These are phyloP conservation scores for Fusarium solani-melongenae DNA, from an alignment of 2,329 filamentous ascomycete species.

Conservation along the genomic window DNA sequence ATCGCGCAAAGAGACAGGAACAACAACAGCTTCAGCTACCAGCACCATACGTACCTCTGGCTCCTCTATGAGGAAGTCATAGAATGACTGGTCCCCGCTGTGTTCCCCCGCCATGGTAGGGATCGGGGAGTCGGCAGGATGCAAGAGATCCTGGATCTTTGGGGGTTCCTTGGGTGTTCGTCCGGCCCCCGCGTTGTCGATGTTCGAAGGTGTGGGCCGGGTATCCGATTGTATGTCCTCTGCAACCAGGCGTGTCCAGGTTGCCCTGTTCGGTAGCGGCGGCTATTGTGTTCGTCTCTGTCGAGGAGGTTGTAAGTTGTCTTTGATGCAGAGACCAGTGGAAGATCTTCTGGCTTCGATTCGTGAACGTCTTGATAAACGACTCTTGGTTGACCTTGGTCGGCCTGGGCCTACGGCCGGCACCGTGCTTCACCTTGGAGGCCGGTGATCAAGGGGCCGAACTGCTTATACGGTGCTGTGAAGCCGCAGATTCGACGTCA, in stretches of 20 bases:
- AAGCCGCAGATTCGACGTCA: conserved; percentile 40
- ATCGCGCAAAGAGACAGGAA: conserved; percentile 21
- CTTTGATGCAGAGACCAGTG: conserved; percentile 10
- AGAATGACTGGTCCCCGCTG: conserved; percentile 41
- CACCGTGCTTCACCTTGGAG: conserved; percentile 32
- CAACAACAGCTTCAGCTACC: background rate
- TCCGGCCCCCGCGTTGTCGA: conserved; percentile 18
- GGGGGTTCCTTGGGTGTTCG: conserved; percentile 16
- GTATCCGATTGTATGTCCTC: conserved; percentile 16
- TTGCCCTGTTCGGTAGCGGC: conserved; percentile 13
- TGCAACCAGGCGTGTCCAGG: conserved; percentile 18
- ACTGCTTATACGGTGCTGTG: conserved; percentile 40
- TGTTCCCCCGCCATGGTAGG: conserved; percentile 40
- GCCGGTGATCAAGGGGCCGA: conserved; percentile 31
- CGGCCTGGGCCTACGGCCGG: conserved; percentile 36
- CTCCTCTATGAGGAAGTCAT: conserved; percentile 46
- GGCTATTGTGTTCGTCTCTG: conserved; percentile 8
- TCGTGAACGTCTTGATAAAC: conserved; percentile 35
- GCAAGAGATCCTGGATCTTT: conserved; percentile 16
- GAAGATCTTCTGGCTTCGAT: conserved; percentile 18
- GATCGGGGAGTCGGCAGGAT: conserved; percentile 18
- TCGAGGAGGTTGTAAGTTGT: background rate
- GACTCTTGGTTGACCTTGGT: conserved; percentile 20
- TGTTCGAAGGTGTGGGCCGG: conserved; percentile 13
- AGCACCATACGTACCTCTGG: conserved; percentile 38